Evolutionary conservation across 495 filamentous ascomycete genomes (phyloP).

Genomic region (Friedmanniomyces simplex): DNA sequence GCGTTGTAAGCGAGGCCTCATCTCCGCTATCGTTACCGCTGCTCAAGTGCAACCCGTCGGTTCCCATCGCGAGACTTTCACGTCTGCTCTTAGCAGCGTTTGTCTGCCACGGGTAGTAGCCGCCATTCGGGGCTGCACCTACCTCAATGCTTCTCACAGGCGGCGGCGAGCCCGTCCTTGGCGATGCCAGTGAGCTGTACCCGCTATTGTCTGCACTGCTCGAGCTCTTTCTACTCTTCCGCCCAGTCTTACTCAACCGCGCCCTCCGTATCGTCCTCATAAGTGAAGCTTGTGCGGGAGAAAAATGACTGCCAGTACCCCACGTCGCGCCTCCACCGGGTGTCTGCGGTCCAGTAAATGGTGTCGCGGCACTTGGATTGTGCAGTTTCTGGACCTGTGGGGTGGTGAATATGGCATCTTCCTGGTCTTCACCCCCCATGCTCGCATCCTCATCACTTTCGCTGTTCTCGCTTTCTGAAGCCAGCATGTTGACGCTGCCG

Average conservation of each 20-base stretch:
- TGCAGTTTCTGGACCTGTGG: slow-evolving; percentile 49
- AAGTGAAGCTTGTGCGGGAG: slow-evolving; percentile 58
- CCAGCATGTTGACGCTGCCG: slow-evolving; percentile 71
- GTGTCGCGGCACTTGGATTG: slow-evolving; percentile 38
- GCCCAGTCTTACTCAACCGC: slow-evolving; percentile 51
- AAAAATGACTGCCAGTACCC: slow-evolving; percentile 27
- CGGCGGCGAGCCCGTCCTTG: slow-evolving; percentile 52
- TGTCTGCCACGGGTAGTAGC: slow-evolving; percentile 23
- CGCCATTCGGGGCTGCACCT: slow-evolving; percentile 10
- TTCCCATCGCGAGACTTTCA: slow-evolving; percentile 78
- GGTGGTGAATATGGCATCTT: slow-evolving; percentile 63
- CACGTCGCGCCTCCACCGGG: slow-evolving; percentile 9
- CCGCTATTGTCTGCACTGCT: slow-evolving; percentile 54
- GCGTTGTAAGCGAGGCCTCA: slow-evolving; percentile 40
- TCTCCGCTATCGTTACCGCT: slow-evolving; percentile 70
- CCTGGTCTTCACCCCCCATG: slow-evolving; percentile 69
- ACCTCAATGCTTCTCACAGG: slow-evolving; percentile 51
- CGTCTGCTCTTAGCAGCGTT: slow-evolving; percentile 36
- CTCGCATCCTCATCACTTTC: slow-evolving; percentile 65
- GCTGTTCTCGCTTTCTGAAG: slow-evolving; percentile 64
- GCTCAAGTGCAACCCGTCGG: slow-evolving; percentile 75
- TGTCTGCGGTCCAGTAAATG: slow-evolving; percentile 38
- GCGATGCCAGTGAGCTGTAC: slow-evolving; percentile 58
- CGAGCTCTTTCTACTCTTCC: slow-evolving; percentile 52
- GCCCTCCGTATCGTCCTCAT: slow-evolving; percentile 54